These are phyloP conservation scores for Tricholoma flavovirens DNA, from an alignment of 768 basidiomycete genomes.

Conservation along the genomic window DNA sequence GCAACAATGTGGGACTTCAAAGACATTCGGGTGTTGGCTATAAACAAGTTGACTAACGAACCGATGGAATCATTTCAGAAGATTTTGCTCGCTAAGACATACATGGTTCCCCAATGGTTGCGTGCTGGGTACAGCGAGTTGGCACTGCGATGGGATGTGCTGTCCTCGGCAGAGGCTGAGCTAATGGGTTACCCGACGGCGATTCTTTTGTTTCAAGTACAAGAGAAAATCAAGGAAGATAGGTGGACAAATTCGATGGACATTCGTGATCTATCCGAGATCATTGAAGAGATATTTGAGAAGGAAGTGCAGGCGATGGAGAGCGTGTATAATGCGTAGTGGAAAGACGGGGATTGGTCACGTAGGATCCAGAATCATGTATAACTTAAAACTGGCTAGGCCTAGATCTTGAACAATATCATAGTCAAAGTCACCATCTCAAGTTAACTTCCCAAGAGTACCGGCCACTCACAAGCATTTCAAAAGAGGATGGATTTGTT, in stretches of 20 bases:
- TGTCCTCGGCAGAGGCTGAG: constrained; percentile 20
- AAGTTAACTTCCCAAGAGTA: no score
- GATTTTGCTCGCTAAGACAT: constrained; percentile 26
- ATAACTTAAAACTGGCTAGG: no score
- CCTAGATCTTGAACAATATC: no score
- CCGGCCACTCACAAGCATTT: no score
- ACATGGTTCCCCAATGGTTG: constrained; percentile 29
- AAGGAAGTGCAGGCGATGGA: not conserved
- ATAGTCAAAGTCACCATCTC: no score
- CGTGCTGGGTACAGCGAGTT: constrained; percentile 21
- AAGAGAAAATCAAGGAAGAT: constrained; percentile 9
- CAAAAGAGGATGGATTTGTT: no score
- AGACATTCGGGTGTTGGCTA: constrained; percentile 22
- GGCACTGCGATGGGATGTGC: constrained; percentile 16
- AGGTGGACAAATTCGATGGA: not conserved
- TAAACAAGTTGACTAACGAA: constrained; percentile 18
- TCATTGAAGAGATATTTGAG: not conserved
- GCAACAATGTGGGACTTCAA: constrained; percentile 34
- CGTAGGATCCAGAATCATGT: no score
- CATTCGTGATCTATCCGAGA: not conserved
- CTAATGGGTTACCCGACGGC: constrained; percentile 21
- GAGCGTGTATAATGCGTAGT: not conserved
- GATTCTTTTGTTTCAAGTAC: constrained; percentile 13
- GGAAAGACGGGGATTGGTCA: no score
- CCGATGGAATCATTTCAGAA: constrained; percentile 20